Base-by-base conservation (phyloP, 192 early-diverging fungal species). In the Rhizophagus sp. region DNA sequence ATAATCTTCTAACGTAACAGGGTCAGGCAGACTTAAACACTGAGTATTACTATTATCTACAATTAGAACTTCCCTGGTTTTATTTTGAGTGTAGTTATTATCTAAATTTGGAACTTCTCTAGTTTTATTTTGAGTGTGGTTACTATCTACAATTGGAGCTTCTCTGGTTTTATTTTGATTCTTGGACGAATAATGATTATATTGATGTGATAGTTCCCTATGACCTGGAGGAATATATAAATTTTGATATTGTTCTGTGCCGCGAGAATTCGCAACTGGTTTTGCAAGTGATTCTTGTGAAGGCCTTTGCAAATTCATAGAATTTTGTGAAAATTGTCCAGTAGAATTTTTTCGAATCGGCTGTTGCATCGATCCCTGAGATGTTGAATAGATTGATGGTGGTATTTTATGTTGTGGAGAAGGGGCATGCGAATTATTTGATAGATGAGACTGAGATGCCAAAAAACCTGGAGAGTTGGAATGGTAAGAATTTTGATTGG, bases 1-100 rank as follows among this genome's bases (percentile, higher is more conserved):
- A 72, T 84, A 92, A 47, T 93, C 91, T 3, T 92, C 85, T 39
- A 62, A 15, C 11, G 80, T 47, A 47, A 68, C 11, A 47, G 73
- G 80, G 33, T 75, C 17, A 1, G 52, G 52, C 52, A 52, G 17
- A 52, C 19, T 52, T 13, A 52, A 52, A 19, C 13, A 17, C 50
- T 19, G 50, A 52, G 15, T 17, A 17, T 52, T 52, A 50, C 17
- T 50, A 57, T 22, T 57, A 22, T 57, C 52, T 57, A 47, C 0
- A 47, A 47, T 57, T 57, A 19, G 52, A 22, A 12, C 44, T 47
- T 1, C 44, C 12, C 11, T 12, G 0, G 11, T 47, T 47, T 12
- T 47, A 47, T 2, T 47, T 47, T 47, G 44, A 12, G 39, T 41
- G 39, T 41, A 6, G 4, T 22, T 57, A 57, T 4, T 57, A 57